Percentiles rank a stretch among this genome's conserved stretches.
Evolutionary conservation across 1,139 yeast genomes (phyloP).

Genomic region (Yarrowia galli): DNA sequence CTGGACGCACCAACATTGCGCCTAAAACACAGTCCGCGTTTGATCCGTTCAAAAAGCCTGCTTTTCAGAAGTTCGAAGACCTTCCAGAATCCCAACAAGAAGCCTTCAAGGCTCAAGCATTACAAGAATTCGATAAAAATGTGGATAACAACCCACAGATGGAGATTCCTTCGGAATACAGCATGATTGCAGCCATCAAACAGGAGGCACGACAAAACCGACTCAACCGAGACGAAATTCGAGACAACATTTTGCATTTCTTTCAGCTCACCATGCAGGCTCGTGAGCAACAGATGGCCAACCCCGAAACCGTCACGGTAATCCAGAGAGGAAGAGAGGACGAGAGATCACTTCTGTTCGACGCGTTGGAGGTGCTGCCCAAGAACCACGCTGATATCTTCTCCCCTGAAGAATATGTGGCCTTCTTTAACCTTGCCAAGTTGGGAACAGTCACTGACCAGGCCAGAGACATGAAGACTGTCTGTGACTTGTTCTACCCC

Average conservation of each 20-base stretch:
- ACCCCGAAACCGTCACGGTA: neutral
- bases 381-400: conserved; percentile 2
- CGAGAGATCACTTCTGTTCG: conserved; percentile 13
- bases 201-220: conserved; percentile 17
- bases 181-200: conserved; percentile 4
- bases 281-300: neutral
- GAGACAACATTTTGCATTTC: conserved; percentile 22
- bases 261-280: conserved; percentile 13
- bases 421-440: conserved; percentile 30
- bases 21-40: conserved; percentile 9
- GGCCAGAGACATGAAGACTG: conserved; percentile 23
- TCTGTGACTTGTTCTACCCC: conserved; percentile 18
- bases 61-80: conserved; percentile 7
- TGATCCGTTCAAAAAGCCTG: conserved; percentile 24
- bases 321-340: conserved; percentile 3
- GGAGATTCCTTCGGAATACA: conserved; percentile 22
- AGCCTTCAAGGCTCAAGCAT: neutral
- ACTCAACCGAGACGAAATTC: conserved; percentile 15
- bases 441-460: conserved; percentile 16
- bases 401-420: conserved; percentile 31
- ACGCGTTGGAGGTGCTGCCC: conserved; percentile 20
- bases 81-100: conserved; percentile 16
- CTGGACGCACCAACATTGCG: conserved; percentile 10
- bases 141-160: conserved; percentile 1
- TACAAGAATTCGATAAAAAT: neutral